A percentile compares a stretch with the other conserved stretches of the same genome.
These are phyloP conservation scores for Penicillium sp. DNA, from an alignment of 2,329 filamentous ascomycete genomes.

Conservation along the genomic window DNA sequence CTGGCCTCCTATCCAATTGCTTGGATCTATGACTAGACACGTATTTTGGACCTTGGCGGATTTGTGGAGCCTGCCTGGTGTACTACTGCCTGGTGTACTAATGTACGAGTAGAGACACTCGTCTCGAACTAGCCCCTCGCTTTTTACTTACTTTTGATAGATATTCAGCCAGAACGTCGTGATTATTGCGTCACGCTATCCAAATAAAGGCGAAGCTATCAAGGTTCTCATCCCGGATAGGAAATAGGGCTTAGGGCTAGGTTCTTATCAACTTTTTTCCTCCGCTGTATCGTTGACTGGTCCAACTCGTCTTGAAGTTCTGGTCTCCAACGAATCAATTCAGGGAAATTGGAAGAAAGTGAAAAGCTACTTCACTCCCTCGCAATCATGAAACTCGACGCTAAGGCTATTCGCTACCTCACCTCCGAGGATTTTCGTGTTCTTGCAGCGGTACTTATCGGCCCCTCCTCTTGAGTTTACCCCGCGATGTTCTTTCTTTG, in stretches of 20 bases:
- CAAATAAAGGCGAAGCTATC: conserved; percentile 1
- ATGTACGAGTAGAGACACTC: neutral
- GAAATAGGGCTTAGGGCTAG: conserved; percentile 44
- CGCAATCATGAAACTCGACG: conserved; percentile 82
- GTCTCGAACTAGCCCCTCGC: neutral
- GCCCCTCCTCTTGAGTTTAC: conserved; percentile 31
- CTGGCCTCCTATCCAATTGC: neutral
- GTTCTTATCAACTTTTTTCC: conserved; percentile 33
- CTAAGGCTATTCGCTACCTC: conserved; percentile 88
- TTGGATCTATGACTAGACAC: conserved; percentile 11
- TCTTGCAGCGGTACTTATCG: conserved; percentile 70
- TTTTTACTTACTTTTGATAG: neutral
- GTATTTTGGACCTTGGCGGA: neutral
- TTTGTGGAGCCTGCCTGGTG: neutral
- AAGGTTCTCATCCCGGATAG: conserved; percentile 21
- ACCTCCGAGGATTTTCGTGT: conserved; percentile 92
- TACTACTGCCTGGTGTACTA: neutral
- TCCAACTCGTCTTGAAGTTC: conserved; percentile 4
- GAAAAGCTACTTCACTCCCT: conserved; percentile 5
- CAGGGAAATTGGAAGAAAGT: neutral
- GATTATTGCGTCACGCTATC: neutral
- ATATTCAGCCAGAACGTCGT: neutral
- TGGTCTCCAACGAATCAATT: neutral
- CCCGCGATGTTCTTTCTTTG: conserved; percentile 20
- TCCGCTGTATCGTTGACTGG: conserved; percentile 15